phyloP scores from a whole-genome alignment of 768 basidiomycete species.

The Lactifluus subvellereus region DNA sequence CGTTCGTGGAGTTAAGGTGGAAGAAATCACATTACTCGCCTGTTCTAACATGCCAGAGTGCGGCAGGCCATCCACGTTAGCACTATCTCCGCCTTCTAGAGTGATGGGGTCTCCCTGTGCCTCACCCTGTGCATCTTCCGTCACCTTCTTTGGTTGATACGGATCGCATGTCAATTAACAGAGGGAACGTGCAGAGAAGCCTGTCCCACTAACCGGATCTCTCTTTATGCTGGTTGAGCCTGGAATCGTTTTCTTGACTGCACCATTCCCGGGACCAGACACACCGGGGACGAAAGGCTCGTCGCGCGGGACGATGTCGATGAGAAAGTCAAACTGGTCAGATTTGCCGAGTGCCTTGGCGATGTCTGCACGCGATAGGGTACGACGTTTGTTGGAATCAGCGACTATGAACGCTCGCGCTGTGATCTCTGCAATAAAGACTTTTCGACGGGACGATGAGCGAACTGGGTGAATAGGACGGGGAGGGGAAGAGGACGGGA shows the following conservation, averaged over 20 bases:
- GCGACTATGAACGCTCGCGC: constrained; percentile 93
- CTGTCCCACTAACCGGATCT: constrained; percentile 10
- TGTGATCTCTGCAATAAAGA: constrained; percentile 97
- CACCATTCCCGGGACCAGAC: constrained; percentile 10
- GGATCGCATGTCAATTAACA: neutral
- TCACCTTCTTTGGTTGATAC: neutral
- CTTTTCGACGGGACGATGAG: constrained; percentile 37
- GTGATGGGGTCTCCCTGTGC: constrained; percentile 16
- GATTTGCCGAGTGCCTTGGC: constrained; percentile 87
- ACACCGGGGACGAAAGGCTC: constrained; percentile 37
- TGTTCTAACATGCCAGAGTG: constrained; percentile 21
- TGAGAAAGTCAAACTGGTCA: constrained; percentile 96
- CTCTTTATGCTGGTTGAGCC: constrained; percentile 8
- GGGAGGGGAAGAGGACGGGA: neutral
- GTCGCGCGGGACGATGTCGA: constrained; percentile 91
- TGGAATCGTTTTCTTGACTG: constrained; percentile 15
- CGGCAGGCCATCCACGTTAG: constrained; percentile 16
- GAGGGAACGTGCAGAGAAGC: neutral
- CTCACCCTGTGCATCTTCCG: constrained; percentile 20
- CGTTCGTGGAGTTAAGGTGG: neutral
- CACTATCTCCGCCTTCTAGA: constrained; percentile 20
- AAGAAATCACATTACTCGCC: neutral
- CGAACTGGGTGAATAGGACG: neutral
- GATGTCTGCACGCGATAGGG: constrained; percentile 88
- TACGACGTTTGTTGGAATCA: constrained; percentile 94